Evolutionary conservation across 352 stramenopile species (phyloP).

Genomic region (Phytophthora hybrid): DNA sequence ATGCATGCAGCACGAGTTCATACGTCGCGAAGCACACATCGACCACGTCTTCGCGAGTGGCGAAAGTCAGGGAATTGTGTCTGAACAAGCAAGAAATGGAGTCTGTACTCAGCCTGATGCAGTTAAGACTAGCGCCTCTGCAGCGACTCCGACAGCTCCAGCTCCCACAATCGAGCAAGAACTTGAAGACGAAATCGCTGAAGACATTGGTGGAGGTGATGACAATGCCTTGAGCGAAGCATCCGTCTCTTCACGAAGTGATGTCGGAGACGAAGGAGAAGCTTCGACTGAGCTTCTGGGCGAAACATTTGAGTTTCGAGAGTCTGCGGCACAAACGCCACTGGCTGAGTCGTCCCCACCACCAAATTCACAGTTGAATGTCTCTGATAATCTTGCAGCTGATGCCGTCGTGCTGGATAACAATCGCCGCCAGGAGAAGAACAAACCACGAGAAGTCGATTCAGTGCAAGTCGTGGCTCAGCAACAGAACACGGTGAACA

Average conservation of each 20-base stretch:
- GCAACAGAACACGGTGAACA: slow-evolving; percentile 15
- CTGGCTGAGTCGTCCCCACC: neutral
- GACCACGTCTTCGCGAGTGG: slow-evolving; percentile 46
- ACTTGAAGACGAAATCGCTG: slow-evolving; percentile 45
- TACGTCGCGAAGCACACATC: slow-evolving; percentile 54
- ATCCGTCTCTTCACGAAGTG: slow-evolving; percentile 20
- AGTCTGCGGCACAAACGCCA: slow-evolving; percentile 2
- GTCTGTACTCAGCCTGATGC: neutral
- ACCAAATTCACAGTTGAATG: neutral
- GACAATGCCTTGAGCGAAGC: slow-evolving; percentile 22
- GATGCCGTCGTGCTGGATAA: slow-evolving; percentile 33
- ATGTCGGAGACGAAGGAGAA: slow-evolving; percentile 33
- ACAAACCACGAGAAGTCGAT: slow-evolving; percentile 1
- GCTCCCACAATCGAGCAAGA: slow-evolving; percentile 30
- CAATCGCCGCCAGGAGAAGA: neutral
- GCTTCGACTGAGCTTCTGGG: slow-evolving; percentile 24
- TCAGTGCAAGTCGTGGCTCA: slow-evolving; percentile 9
- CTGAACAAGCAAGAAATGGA: neutral
- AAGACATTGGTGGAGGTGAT: slow-evolving; percentile 41
- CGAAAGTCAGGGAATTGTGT: slow-evolving; percentile 4
- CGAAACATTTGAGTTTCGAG: slow-evolving; percentile 32
- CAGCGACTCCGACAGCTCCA: slow-evolving; percentile 2
- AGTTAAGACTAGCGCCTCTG: neutral
- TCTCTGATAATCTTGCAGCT: slow-evolving; percentile 44
- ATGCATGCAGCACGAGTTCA: slow-evolving; percentile 93